A percentile compares a stretch with the other conserved stretches of the same genome.
phyloP scores from a whole-genome alignment of 2,329 filamentous ascomycete genomes.

The Phaeophleospora eucalypticola region DNA sequence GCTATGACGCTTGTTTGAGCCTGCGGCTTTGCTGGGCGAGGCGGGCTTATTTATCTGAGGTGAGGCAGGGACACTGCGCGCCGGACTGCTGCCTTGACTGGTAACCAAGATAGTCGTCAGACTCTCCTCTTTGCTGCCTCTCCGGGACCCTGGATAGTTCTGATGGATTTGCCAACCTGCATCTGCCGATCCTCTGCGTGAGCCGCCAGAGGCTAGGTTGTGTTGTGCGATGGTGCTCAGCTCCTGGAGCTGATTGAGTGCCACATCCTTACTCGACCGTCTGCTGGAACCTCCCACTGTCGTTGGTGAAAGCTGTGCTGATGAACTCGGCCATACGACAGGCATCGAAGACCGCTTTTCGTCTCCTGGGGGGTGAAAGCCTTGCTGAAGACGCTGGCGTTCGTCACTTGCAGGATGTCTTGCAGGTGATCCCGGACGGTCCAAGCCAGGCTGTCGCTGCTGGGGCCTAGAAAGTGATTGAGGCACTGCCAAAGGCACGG shows the following conservation, averaged over 20 bases:
- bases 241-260: slow-evolving; percentile 33
- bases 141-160: slow-evolving; percentile 29
- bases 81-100: slow-evolving; percentile 25
- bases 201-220: slow-evolving; percentile 23
- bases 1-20: slow-evolving; percentile 15
- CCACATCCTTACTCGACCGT: slow-evolving; percentile 36
- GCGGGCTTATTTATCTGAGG: slow-evolving; percentile 16
- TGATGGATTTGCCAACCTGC: slow-evolving; percentile 31
- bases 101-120: slow-evolving; percentile 35
- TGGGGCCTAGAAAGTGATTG: slow-evolving; percentile 22
- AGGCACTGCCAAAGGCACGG: slow-evolving; percentile 18
- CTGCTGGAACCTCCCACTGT: slow-evolving; percentile 22
- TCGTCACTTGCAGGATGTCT: slow-evolving; percentile 25
- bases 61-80: slow-evolving; percentile 21
- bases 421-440: slow-evolving; percentile 8
- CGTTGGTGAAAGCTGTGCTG: slow-evolving; percentile 21
- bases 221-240: slow-evolving; percentile 28
- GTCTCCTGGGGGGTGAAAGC: slow-evolving; percentile 16
- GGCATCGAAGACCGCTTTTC: slow-evolving; percentile 27
- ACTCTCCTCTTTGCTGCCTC: slow-evolving; percentile 35
- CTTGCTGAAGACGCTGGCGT: slow-evolving; percentile 22
- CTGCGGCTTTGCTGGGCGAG: slow-evolving; percentile 15
- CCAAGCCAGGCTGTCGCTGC: slow-evolving; percentile 17
- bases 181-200: slow-evolving; percentile 34
- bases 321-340: slow-evolving; percentile 14